Base-by-base conservation (phyloP, 139 green algal genomes). In the Eudorina sp. region DNA sequence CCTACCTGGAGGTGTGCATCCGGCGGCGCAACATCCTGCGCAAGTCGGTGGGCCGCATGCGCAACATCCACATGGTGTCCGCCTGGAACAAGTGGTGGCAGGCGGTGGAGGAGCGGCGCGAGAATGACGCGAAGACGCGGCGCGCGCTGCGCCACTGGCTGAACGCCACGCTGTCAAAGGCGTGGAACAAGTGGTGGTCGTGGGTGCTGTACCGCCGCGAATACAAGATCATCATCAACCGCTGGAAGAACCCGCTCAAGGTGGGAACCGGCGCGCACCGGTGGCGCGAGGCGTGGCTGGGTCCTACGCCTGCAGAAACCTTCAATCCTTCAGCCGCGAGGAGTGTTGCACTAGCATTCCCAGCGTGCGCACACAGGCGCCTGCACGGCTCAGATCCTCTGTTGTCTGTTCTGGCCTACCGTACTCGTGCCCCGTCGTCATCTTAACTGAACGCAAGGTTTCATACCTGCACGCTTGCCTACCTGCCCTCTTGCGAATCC, bases 221-320 rank as follows among this genome's bases (percentile, higher is more conserved):
- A 11, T 83, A 90, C 40, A 85, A 85, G 68, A 48, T 80, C 41
- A 94, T 95, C 66, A 89, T 91, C 21, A 40, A 53, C 31, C 89
- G 90, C 34, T 96, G 93, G 93, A 94, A 91, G 92, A 68, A 91
- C 45, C 92, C 93, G 8, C 41, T 90, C 4, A 91, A 90, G 93
- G 93, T 94, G 70, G 40, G 88, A 7, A 3, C 4, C 0, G 2
- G 27, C 13, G n/a, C 53, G 31, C 53, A n/a, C 64, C 29, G n/a
- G n/a, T 68, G 58, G 6, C 58, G 18, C n/a, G 51, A 58, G 51
- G 51, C 51, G 51, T 58, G 51, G 51, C 13, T 58, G 51, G 51
- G 13, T 16, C 51, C 13, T 58, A 58, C 51, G 51, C 13, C 51
- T 58, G 51, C 13, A 13, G 13, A 58, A 58, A 58, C n/a, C n/a